These are phyloP conservation scores for Starmerella floricola DNA, from an alignment of 805 yeast species.

Conservation along the genomic window DNA sequence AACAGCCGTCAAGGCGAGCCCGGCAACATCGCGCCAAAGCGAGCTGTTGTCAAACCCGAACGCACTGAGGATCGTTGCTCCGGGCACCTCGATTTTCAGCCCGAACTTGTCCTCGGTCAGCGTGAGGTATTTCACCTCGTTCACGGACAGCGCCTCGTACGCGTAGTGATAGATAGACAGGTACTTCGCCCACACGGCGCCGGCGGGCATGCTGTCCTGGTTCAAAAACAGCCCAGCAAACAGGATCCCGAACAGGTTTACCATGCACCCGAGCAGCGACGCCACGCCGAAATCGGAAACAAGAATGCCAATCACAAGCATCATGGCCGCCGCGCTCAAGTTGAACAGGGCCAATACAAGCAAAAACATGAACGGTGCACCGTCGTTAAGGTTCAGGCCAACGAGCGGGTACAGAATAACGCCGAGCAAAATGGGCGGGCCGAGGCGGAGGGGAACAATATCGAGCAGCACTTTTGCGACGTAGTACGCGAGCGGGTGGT, in stretches of 20 bases:
- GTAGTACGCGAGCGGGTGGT: conserved; percentile 77
- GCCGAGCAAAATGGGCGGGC: conserved; percentile 80
- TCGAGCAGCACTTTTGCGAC: conserved; percentile 79
- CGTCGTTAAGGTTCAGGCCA: conserved; percentile 68
- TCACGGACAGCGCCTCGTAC: conserved; percentile 81
- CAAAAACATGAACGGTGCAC: conserved; percentile 60
- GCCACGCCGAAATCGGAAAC: conserved; percentile 87
- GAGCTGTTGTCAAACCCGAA: conserved; percentile 87
- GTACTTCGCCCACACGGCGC: conserved; percentile 56
- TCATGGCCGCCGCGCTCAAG: conserved; percentile 71
- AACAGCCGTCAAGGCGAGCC: conserved; percentile 45
- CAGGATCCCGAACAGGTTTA: conserved; percentile 68
- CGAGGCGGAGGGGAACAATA: conserved; percentile 75
- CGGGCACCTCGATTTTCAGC: conserved; percentile 88
- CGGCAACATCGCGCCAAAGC: conserved; percentile 50
- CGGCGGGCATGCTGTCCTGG: conserved; percentile 48
- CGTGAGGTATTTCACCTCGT: conserved; percentile 79
- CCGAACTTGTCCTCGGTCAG: conserved; percentile 85
- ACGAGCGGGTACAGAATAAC: conserved; percentile 80
- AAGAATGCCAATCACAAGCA: conserved; percentile 76
- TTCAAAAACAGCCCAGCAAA: conserved; percentile 92
- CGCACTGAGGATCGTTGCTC: conserved; percentile 89
- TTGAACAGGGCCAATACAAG: conserved; percentile 69
- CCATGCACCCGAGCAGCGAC: conserved; percentile 72
- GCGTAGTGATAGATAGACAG: conserved; percentile 90